Evolutionary conservation across 352 stramenopile genomes (phyloP), one percentile per base, ranked within the genome.

Genomic region (Globisporangium irregulare): DNA sequence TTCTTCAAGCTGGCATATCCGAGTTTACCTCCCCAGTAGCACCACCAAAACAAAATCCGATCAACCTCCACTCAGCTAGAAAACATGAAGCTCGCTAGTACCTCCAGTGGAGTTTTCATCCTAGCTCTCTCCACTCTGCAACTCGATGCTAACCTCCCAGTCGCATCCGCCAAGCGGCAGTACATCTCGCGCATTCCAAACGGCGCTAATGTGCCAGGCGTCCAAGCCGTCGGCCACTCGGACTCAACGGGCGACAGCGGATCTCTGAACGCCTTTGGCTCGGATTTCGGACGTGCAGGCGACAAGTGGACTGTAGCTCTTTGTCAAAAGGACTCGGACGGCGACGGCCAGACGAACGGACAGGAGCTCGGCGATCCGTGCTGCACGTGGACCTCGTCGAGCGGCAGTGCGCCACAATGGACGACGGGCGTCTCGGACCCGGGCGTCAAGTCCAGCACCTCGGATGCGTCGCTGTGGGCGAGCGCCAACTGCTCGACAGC

Each of bases 361-460:
- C 62, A 86, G 54, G 81, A 90, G 62, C 74, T 90, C n/a, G 81
- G 81, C 10, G 81, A 90, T 59, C 82, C 81, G 25, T 72, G 74
- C 69, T 90, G 81, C 55, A 57, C 36, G 32, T 84, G 71, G 70
- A 57, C 50, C 8, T 38, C 32, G 32, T 38, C 32, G 32, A 38
- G 32, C 7, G 32, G 15, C 8, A 25, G 56, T 0, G 46, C 46
- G 43, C 72, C 36, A 8, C 57, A 24, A 2, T 79, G 66, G 64
- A 75, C 69, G 8, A 62, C 41, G 1, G 67, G 75, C 1, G 64
- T 82, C 15, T 81, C 76, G 20, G 68, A 77, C 56, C 74, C 72
- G 4, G 68, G 69, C 4, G 56, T 70, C 25, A 66, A 65, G 57
- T 66, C 56, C 56, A 68, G 59, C 32, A 80, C 36, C 1, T 73